Base-by-base conservation (phyloP, 148 eudicot genomes). In the Salicornia ramosissima region DNA sequence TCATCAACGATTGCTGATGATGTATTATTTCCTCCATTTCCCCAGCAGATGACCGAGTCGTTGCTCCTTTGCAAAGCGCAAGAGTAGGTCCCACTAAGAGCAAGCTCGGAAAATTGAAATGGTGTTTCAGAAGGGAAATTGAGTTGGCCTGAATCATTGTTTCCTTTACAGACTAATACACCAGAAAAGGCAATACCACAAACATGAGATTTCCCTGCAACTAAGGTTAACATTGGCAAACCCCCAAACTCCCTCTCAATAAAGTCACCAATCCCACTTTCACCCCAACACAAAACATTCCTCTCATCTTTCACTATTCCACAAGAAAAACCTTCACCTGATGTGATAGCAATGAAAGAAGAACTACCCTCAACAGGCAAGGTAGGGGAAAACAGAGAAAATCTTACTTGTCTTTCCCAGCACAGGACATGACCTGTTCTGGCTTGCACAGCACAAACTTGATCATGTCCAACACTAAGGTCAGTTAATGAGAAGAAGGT, bases 281-380 rank as follows among this genome's bases (percentile, higher is more conserved):
- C 81, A 43, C 89, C 89, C 89, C 86, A 85, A 67, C 89, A 85
- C 8, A 64, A 18, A 13, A 85, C 84, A 64, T 51, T 57, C 56
- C 74, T 65, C 19, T 56, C 70, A 29, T 77, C 77, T 74, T 63
- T 75, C 47, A 62, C 66, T 68, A 83, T 80, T 34, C 89, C 89
- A 67, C 89, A 80, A 9, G 86, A 80, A 73, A 83, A 85, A 43
- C 86, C 83, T 36, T 61, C 80, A 22, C 86, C 89, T 21, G 89
- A 83, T 4, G 89, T 83, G 34, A 83, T 79, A 18, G 67, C 50
- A 21, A 47, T 11, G 49, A 83, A 83, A 49, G 65, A 43, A 13
- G 46, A 51, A 9, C 72, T 63, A 14, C 52, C 76, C 71, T 66
- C 68, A 13, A 82, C 74, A 0, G 74, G 65, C 12, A 42, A 71